Evolutionary conservation across 495 filamentous ascomycete genomes (phyloP), one percentile per base, ranked within the genome.

Genomic region (Penicillium soppii): DNA sequence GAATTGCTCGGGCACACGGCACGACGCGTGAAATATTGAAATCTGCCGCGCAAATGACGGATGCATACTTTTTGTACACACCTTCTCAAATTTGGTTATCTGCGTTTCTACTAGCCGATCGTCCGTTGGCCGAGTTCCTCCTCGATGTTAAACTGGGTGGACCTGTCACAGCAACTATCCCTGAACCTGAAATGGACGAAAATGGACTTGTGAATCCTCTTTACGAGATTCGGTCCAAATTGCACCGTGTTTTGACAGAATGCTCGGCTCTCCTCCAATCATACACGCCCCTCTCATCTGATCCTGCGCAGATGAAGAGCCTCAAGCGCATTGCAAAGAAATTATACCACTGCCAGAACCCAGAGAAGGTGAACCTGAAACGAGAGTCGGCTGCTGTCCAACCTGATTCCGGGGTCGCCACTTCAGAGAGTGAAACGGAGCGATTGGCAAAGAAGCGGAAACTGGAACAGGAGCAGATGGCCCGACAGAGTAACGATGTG

Each of bases 11-110:
- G 7, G 90, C 90, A 2, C 90, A 96, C 61, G 72, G 67, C 26
- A 80, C 74, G 48, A 88, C 91, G 5, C 82, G 85, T 36, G 80
- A 85, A 3, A 75, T 88, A 32, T 78, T 97, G 27, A 91, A 90
- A 53, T 84, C 81, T 36, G 85, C 88, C 41, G 89, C 91, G 1
- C 72, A 94, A 35, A 79, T 96, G 56, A 92, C 92, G 21, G 94
- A 98, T 61, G 91, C 80, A 17, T 97, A 97, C 71, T 96, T 97
- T 74, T 85, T 96, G 61, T 97, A 89, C 70, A 95, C 95, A 3
- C 95, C 94, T 0, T 86, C 88, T 12, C 94, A 98, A 67, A 94
- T 97, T 64, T 91, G 90, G 85, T 77, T 96, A 16, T 83, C 90
- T 0, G 83, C 91, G 0, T 72, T 97, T 22, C 73, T 83, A 12